These are phyloP conservation scores for Russula olivacea DNA, from an alignment of 768 basidiomycete genomes.

Conservation along the genomic window DNA sequence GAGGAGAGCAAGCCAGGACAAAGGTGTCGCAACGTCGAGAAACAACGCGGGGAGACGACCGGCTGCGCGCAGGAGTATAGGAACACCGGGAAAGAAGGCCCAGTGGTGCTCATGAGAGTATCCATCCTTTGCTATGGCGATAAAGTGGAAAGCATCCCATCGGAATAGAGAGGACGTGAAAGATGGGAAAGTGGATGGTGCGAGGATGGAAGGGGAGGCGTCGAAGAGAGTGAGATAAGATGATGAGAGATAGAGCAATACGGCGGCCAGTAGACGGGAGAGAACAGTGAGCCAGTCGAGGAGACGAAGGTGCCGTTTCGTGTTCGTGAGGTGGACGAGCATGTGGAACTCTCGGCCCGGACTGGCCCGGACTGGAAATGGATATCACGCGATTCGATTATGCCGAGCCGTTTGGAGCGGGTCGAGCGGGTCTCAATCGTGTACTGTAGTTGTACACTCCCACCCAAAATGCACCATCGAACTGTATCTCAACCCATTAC, in stretches of 20 bases:
- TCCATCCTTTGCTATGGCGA: conserved; percentile 53
- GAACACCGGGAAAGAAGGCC: conserved; percentile 78
- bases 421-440: not conserved
- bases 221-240: conserved; percentile 23
- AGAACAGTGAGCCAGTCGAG: conserved; percentile 20
- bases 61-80: conserved; percentile 44
- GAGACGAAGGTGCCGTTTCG: conserved; percentile 8
- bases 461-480: not conserved
- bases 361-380: not conserved
- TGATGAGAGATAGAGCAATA: conserved; percentile 14
- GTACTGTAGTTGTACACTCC: no score
- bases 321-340: not conserved
- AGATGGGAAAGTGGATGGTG: not conserved
- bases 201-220: conserved; percentile 17
- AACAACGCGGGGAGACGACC: not conserved
- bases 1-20: conserved; percentile 31
- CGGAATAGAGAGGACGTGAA: conserved; percentile 44
- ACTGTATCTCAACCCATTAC: conserved; percentile 12
- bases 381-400: not conserved
- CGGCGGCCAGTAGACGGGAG: conserved; percentile 1
- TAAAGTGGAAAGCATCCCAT: conserved; percentile 89
- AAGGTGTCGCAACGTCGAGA: not conserved
- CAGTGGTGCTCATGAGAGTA: conserved; percentile 72
- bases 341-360: not conserved
- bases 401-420: no score